These are phyloP conservation scores for Inonotus obliquus DNA, from an alignment of 1,284 basidiomycete species.

Conservation along the genomic window DNA sequence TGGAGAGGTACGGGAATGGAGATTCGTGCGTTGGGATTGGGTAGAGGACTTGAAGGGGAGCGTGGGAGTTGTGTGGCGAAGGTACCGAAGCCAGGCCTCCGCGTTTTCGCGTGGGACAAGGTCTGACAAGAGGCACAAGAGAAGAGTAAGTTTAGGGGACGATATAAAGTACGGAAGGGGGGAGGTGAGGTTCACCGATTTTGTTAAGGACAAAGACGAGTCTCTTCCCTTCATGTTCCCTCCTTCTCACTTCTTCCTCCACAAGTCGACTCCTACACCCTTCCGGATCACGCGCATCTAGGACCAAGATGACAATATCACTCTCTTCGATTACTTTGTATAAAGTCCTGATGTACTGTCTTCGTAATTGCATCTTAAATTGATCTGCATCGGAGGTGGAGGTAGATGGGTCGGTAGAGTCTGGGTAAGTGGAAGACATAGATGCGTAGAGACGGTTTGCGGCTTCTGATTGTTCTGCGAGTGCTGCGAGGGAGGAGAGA, in stretches of 20 bases:
- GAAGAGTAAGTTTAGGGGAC: background rate
- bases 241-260: slow-evolving; percentile 83
- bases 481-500: slow-evolving; percentile 50
- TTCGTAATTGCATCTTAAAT: slow-evolving; percentile 58
- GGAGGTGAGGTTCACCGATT: slow-evolving; percentile 58
- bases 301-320: slow-evolving; percentile 84
- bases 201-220: slow-evolving; percentile 90
- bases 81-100: slow-evolving; percentile 85
- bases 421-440: slow-evolving; percentile 25
- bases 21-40: slow-evolving; percentile 73
- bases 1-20: slow-evolving; percentile 75
- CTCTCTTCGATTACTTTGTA: slow-evolving; percentile 92
- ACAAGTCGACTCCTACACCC: slow-evolving; percentile 84
- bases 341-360: slow-evolving; percentile 69
- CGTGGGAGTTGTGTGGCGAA: slow-evolving; percentile 89
- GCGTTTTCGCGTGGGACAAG: slow-evolving; percentile 88
- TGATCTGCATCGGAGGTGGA: slow-evolving; percentile 16
- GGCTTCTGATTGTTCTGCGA: slow-evolving; percentile 36
- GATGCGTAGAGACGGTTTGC: slow-evolving; percentile 27
- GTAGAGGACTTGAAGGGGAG: slow-evolving; percentile 91
- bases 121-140: slow-evolving; percentile 44
- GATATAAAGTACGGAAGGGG: background rate
- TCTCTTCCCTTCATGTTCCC: slow-evolving; percentile 84
- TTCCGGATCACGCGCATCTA: slow-evolving; percentile 91
- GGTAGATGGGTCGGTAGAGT: slow-evolving; percentile 23